phyloP scores from a whole-genome alignment of 176 grass and related monocot genomes.

The Aechmea fasciata region DNA sequence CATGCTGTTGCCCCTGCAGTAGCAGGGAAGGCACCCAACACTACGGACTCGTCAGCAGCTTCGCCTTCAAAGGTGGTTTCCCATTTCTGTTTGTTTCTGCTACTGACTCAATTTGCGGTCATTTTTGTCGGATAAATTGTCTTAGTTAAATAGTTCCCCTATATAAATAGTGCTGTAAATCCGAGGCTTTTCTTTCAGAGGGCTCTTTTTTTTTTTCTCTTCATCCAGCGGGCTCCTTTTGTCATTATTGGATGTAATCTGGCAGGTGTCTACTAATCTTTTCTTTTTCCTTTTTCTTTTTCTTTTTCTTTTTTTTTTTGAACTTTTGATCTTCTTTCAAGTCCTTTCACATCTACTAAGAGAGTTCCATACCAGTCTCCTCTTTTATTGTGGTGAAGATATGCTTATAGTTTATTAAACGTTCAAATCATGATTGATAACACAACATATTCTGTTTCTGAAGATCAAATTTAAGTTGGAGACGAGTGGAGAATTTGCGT shows the following conservation, averaged over 20 bases:
- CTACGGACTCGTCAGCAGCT: slow-evolving; percentile 20
- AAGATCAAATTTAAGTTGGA: no score
- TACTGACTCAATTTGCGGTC: slow-evolving; percentile 45
- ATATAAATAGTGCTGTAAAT: slow-evolving; percentile 80
- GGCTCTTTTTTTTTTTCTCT: slow-evolving; percentile 14
- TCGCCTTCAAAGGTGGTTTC: slow-evolving; percentile 3
- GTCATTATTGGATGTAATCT: not conserved
- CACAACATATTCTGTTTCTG: no score
- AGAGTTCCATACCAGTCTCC: no score
- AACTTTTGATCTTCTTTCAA: not conserved
- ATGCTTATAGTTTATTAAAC: no score
- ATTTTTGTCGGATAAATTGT: slow-evolving; percentile 44
- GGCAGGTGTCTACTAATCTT: no score
- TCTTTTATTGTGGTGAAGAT: no score
- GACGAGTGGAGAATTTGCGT: no score
- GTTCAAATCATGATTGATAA: no score
- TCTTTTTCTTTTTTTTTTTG: not conserved
- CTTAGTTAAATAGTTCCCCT: slow-evolving; percentile 5
- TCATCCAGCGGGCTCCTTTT: not conserved
- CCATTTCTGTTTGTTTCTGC: slow-evolving; percentile 30
- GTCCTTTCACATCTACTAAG: no score
- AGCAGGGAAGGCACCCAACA: slow-evolving; percentile 36
- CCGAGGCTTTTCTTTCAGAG: slow-evolving; percentile 27
- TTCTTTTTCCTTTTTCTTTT: no score
- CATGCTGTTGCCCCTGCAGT: slow-evolving; percentile 40